These are phyloP conservation scores for Deuterostichococcus epilithicus DNA, from an alignment of 139 green algal genomes.

Conservation along the genomic window DNA sequence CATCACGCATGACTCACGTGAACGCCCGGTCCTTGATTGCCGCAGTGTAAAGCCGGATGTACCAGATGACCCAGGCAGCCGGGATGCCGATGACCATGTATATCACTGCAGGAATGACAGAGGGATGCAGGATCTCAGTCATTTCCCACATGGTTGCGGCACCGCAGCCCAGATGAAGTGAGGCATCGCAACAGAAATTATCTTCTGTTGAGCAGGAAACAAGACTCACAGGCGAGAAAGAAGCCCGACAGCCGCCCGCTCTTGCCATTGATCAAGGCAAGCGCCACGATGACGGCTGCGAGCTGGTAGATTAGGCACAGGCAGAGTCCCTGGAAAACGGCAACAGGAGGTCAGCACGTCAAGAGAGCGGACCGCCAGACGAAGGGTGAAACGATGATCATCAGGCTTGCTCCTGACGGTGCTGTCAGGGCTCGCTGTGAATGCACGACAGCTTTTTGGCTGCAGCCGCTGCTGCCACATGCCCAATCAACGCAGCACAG, in stretches of 20 bases:
- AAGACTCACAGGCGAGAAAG: conserved; percentile 22
- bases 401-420: no score
- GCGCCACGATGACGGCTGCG: conserved; percentile 26
- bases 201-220: no score
- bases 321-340: not conserved
- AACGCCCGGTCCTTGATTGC: conserved; percentile 53
- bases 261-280: conserved; percentile 19
- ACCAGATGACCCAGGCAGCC: conserved; percentile 40
- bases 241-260: conserved; percentile 28
- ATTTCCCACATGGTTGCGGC: not conserved
- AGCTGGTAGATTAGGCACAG: conserved; percentile 44
- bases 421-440: no score
- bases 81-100: conserved; percentile 45
- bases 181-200: no score
- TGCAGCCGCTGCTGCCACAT: no score
- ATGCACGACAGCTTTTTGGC: no score
- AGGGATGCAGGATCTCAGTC: no score
- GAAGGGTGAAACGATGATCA: no score
- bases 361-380: no score
- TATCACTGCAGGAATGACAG: conserved; percentile 2
- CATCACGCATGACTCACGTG: not conserved
- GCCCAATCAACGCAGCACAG: no score
- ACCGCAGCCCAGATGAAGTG: not conserved
- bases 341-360: not conserved
- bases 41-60: conserved; percentile 52